Evolutionary conservation across 139 green algal species (phyloP), one percentile per base, ranked within the genome.

Genomic region (Closterium sp.): DNA sequence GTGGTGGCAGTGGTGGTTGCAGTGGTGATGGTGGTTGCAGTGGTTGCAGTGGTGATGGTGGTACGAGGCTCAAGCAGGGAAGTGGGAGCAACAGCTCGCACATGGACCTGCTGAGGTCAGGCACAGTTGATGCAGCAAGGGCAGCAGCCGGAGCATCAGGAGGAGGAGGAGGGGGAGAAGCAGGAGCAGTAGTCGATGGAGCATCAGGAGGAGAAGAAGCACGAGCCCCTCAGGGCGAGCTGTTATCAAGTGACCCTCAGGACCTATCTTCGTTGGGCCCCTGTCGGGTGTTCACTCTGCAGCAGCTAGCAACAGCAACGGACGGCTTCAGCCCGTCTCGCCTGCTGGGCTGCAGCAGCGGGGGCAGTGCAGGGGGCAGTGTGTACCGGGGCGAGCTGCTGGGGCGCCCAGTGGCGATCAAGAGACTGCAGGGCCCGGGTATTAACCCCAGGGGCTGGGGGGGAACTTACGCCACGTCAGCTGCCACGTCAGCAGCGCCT

Each of bases 351-450:
- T 27, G 62, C 19, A 79, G 62, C 62, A 79, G 17, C 7, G 62
- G 62, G 62, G 62, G 62, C 62, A 79, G 62, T 13, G 19, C 62
- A 22, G 62, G 62, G 62, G 62, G 62, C 1, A 79, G 62, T 24
- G 62, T 79, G 62, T 79, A 79, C 17, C 62, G 62, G 17, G 89
- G 89, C 1, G 38, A 90, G 88, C 88, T 90, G n/a, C 28, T 86
- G 10, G 88, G 88, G 10, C 29, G 38, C 27, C 88, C 29, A 3
- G 88, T 90, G 28, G 88, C 88, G 27, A 90, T 90, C 88, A 90
- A 90, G 13, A n/a, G 88, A 2, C 30, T 90, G 88, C 88, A 90
- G 62, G 88, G 38, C 13, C 38, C 38, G 9, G 88, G 88, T 0
- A 79, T 79, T 79, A 24, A 0, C 17, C 62, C 10, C 62, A 79